phyloP scores from a whole-genome alignment of 2,329 filamentous ascomycete genomes.

The Trichoderma lentiforme region DNA sequence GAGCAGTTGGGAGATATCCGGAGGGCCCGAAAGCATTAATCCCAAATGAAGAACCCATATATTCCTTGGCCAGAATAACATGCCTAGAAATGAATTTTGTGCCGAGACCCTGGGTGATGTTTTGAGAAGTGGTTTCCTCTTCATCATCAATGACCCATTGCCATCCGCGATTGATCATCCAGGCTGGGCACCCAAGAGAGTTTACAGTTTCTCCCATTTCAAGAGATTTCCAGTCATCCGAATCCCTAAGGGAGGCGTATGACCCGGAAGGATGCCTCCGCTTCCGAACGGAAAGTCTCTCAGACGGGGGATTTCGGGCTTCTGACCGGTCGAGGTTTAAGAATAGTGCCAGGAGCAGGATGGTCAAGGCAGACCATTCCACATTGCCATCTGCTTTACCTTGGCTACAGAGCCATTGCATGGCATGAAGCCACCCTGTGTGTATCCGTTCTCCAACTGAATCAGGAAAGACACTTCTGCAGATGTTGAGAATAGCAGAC shows the following conservation, averaged over 20 bases:
- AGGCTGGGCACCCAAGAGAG: conserved; percentile 49
- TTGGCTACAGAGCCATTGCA: conserved; percentile 62
- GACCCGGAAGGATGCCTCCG: conserved; percentile 35
- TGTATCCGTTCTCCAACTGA: conserved; percentile 59
- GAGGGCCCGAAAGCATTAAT: conserved; percentile 48
- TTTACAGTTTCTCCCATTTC: conserved; percentile 46
- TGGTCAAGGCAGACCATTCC: conserved; percentile 68
- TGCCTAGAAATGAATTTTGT: conserved; percentile 49
- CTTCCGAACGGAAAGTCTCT: conserved; percentile 30
- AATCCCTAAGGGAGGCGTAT: conserved; percentile 35
- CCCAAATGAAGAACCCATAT: conserved; percentile 58
- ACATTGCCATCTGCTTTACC: conserved; percentile 46
- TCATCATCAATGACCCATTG: conserved; percentile 65
- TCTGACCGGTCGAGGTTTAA: conserved; percentile 53
- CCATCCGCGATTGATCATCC: conserved; percentile 65
- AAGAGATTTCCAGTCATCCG: conserved; percentile 48
- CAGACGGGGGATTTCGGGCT: conserved; percentile 25
- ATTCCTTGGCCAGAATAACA: conserved; percentile 61
- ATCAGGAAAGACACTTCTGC: conserved; percentile 61
- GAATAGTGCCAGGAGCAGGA: conserved; percentile 62
- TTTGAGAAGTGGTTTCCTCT: conserved; percentile 28
- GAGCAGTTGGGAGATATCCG: conserved; percentile 65
- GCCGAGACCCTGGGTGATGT: conserved; percentile 25
- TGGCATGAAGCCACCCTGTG: conserved; percentile 69
- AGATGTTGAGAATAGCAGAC: conserved; percentile 56